These are phyloP conservation scores for Cadophora sp. DNA, from an alignment of 2,329 filamentous ascomycete species.

Conservation along the genomic window DNA sequence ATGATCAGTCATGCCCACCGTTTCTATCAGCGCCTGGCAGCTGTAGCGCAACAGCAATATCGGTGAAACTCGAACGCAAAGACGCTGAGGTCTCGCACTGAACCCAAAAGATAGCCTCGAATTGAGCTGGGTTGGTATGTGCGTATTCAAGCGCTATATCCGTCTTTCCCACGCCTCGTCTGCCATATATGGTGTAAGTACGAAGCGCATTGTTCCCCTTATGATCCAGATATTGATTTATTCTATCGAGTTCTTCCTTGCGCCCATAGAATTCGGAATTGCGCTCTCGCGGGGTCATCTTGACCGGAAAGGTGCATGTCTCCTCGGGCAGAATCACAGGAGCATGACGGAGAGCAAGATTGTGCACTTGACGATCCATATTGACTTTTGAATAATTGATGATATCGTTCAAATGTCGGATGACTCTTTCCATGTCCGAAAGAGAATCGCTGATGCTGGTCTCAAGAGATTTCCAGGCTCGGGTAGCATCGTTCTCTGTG, in stretches of 20 bases:
- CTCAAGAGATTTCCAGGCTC: too few relatives aligned
- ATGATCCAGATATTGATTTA: constrained; percentile 28
- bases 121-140: constrained; percentile 28
- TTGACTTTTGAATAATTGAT: not conserved
- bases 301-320: constrained; percentile 23
- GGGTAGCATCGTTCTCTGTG: too few relatives aligned
- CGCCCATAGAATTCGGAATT: constrained; percentile 36
- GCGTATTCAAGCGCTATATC: constrained; percentile 37
- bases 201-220: constrained; percentile 25
- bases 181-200: constrained; percentile 39
- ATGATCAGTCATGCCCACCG: too few relatives aligned
- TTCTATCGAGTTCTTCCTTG: constrained; percentile 34
- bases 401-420: not conserved
- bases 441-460: too few relatives aligned
- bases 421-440: too few relatives aligned
- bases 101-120: constrained; percentile 42
- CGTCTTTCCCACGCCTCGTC: constrained; percentile 39
- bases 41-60: constrained; percentile 36
- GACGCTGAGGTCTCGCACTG: constrained; percentile 36
- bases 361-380: not conserved
- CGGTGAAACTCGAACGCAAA: constrained; percentile 40
- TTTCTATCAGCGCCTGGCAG: constrained; percentile 23
- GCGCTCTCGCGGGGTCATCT: constrained; percentile 1
- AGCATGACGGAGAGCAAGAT: not conserved
- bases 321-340: not conserved